phyloP scores from a whole-genome alignment of 495 filamentous ascomycete genomes.

The Aspergillus baeticus region DNA sequence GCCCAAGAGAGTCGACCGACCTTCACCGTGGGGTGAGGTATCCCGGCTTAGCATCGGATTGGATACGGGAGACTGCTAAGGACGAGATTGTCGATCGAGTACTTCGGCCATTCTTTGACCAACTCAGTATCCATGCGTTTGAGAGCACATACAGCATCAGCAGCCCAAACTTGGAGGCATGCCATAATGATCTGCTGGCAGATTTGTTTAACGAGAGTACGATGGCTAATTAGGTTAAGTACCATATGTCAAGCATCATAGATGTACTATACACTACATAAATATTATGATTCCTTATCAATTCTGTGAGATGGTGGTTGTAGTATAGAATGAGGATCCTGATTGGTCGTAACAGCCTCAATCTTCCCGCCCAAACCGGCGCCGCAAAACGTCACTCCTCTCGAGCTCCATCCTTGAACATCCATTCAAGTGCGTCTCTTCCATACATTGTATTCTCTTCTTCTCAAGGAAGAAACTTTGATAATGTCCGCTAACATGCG shows the following conservation, averaged over 20 bases:
- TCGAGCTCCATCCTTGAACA: slow-evolving; percentile 18
- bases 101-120: slow-evolving; percentile 83
- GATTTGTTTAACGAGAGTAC: slow-evolving; percentile 82
- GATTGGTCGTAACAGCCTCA: slow-evolving; percentile 21
- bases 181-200: slow-evolving; percentile 63
- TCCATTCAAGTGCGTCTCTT: slow-evolving; percentile 13
- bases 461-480: slow-evolving; percentile 3
- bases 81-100: slow-evolving; percentile 74
- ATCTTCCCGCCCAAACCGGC: slow-evolving; percentile 17
- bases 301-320: background rate
- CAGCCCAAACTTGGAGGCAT: slow-evolving; percentile 64
- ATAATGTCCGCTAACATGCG: slow-evolving; percentile 25
- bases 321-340: slow-evolving; percentile 3
- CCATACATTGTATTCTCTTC: background rate
- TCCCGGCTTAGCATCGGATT: slow-evolving; percentile 44
- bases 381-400: slow-evolving; percentile 34
- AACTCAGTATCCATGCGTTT: slow-evolving; percentile 87
- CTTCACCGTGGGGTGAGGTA: slow-evolving; percentile 31
- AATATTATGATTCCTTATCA: background rate
- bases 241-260: background rate
- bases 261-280: slow-evolving; percentile 10
- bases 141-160: slow-evolving; percentile 89
- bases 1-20: slow-evolving; percentile 34
- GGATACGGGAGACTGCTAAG: slow-evolving; percentile 50
- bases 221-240: slow-evolving; percentile 36